Base-by-base conservation (phyloP, 2,329 filamentous ascomycete genomes). In the Alternaria novae-zelandiae region DNA sequence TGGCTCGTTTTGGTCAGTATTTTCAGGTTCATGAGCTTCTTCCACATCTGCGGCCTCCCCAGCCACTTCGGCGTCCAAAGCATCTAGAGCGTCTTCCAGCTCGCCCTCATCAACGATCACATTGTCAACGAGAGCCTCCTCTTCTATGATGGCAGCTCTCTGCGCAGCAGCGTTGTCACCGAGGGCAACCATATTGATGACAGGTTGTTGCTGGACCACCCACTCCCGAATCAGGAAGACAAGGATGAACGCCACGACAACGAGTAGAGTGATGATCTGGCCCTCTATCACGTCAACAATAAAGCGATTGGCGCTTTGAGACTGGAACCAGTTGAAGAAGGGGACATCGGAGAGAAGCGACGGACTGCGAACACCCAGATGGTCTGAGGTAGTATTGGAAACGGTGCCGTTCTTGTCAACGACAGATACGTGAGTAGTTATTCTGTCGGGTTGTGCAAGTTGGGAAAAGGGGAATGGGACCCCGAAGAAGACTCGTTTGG, bases 151-250 rank as follows among this genome's bases (percentile, higher is more conserved):
- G 6, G 69, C 69, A 73, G 70, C 73, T 53, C 62, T 60, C 17
- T 71, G 64, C 56, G 69, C 71, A 59, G 66, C 74, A 49, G 66
- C 72, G 61, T 78, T 72, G 17, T 78, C 75, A 43, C 74, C 74
- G 51, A 80, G 68, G 5, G 78, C 79, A 23, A 79, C 90, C 83
- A 96, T 90, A 73, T 97, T 96, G 70, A 96, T 91, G 68, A 94
- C 90, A 6, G 95, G 96, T 76, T 99, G 96, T 78, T 99, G 96
- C 78, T 99, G 96, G 10, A 99, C 94, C 54, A 99, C 96, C 87
- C 97, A 99, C 82, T 99, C 96, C 50, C 96, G 86, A 50, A 99
- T 97, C 5, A 99, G 82, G 70, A 99, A 99, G 45, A 99, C 90
- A n/a, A 99, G 83, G 63, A 99, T 97, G 79, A 98, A 99, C 61